Evolutionary conservation across 2,329 filamentous ascomycete species (phyloP).

Genomic region (Lachnellula hyalina): DNA sequence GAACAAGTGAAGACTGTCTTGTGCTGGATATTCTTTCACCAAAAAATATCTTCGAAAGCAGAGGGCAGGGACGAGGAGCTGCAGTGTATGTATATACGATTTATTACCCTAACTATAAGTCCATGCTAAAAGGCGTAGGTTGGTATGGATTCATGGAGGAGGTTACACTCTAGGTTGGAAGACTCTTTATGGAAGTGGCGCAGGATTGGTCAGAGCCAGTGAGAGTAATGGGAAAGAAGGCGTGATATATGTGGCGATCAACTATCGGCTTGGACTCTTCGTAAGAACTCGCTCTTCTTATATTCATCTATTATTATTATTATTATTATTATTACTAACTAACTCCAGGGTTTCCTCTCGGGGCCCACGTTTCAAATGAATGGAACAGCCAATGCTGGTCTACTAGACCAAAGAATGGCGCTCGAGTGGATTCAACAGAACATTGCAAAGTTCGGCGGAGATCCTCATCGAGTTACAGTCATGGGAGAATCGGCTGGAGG

Average conservation of each 20-base stretch:
- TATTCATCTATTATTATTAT: background rate
- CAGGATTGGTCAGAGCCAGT: conserved; percentile 33
- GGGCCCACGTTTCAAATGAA: conserved; percentile 36
- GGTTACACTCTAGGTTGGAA: conserved; percentile 40
- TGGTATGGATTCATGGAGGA: conserved; percentile 46
- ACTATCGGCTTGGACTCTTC: conserved; percentile 33
- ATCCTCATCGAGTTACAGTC: conserved; percentile 43
- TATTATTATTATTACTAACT: background rate
- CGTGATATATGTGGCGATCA: conserved; percentile 30
- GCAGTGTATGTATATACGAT: conserved; percentile 11
- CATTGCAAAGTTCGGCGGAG: conserved; percentile 50
- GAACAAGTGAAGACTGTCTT: conserved; percentile 39
- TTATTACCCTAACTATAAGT: background rate
- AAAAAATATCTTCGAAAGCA: conserved; percentile 29
- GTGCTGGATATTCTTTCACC: conserved; percentile 44
- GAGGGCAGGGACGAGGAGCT: conserved; percentile 6
- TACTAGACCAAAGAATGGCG: conserved; percentile 49
- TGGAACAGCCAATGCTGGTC: conserved; percentile 43
- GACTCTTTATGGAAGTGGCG: conserved; percentile 31
- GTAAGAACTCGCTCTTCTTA: conserved; percentile 4
- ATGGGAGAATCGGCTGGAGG: conserved; percentile 47
- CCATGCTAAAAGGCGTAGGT: conserved; percentile 35
- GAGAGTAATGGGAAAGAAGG: conserved; percentile 30
- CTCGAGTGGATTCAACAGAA: conserved; percentile 52
- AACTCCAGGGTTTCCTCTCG: conserved; percentile 29